phyloP scores from a whole-genome alignment of 2,329 filamentous ascomycete genomes.

The Hypomyces rosellus region DNA sequence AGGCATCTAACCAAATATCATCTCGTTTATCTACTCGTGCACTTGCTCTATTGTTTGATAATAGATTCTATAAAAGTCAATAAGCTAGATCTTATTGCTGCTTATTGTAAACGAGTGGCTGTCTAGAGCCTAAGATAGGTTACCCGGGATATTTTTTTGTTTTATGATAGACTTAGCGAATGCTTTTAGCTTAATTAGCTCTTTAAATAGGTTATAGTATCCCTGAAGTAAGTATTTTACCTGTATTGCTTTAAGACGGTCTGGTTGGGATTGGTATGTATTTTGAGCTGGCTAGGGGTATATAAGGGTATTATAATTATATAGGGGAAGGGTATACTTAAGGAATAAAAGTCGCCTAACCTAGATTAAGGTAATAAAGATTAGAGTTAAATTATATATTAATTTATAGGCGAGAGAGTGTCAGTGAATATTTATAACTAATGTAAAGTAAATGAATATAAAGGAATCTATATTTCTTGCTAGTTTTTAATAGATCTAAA shows the following conservation, averaged over 20 bases:
- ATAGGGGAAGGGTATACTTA: neutral
- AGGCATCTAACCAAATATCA: neutral
- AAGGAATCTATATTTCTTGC: neutral
- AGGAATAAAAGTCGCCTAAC: neutral
- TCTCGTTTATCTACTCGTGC: neutral
- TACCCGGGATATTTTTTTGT: neutral
- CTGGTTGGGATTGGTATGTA: neutral
- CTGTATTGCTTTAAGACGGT: neutral
- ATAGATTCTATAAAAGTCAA: neutral
- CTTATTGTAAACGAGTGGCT: neutral
- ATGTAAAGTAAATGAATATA: neutral
- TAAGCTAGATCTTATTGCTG: conserved; percentile 2
- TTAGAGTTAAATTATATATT: neutral
- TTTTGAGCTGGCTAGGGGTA: neutral
- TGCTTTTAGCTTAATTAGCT: neutral
- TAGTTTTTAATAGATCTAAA: neutral
- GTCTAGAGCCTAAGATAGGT: neutral
- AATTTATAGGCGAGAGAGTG: neutral
- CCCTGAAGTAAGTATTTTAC: neutral
- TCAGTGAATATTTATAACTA: neutral
- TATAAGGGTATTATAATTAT: neutral
- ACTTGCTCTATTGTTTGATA: neutral
- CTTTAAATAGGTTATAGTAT: neutral
- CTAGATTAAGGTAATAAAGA: neutral
- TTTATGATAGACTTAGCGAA: neutral